Evolutionary conservation across 345 rosid genomes (phyloP).

Genomic region (Populus davidiana): DNA sequence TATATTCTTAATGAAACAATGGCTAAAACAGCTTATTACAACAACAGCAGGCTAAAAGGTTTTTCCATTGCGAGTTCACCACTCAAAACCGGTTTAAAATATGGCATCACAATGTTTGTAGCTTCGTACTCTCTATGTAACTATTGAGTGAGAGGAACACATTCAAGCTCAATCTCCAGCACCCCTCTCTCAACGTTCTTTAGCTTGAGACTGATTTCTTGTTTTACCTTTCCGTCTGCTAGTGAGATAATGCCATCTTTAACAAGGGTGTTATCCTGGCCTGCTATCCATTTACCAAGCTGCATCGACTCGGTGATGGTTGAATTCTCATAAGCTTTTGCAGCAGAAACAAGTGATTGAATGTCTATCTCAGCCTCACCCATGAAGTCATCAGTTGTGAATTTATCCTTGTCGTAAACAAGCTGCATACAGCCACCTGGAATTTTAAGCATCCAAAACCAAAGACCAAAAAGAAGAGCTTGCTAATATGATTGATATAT

Average conservation of each 20-base stretch:
- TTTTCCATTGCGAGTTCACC: background rate
- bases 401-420: constrained; percentile 88
- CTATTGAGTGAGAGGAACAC: constrained; percentile 86
- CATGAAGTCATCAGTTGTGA: constrained; percentile 86
- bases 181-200: constrained; percentile 89
- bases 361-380: constrained; percentile 99
- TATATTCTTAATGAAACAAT: background rate
- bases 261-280: constrained; percentile 64
- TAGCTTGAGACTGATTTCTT: constrained; percentile 69
- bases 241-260: constrained; percentile 67
- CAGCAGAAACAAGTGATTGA: constrained; percentile 79
- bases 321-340: constrained; percentile 67
- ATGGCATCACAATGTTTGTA: background rate
- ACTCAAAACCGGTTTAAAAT: background rate
- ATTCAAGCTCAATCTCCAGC: constrained; percentile 84
- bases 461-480: background rate
- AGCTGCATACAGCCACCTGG: constrained; percentile 40
- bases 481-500: background rate
- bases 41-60: constrained; percentile 2
- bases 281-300: constrained; percentile 74
- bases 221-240: constrained; percentile 77
- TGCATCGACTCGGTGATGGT: constrained; percentile 52
- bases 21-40: background rate
- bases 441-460: constrained; percentile 10
- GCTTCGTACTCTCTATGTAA: background rate